Percentiles rank a stretch among this genome's conserved stretches.
phyloP scores from a whole-genome alignment of 768 basidiomycete species.

The Flagelloscypha sp. region DNA sequence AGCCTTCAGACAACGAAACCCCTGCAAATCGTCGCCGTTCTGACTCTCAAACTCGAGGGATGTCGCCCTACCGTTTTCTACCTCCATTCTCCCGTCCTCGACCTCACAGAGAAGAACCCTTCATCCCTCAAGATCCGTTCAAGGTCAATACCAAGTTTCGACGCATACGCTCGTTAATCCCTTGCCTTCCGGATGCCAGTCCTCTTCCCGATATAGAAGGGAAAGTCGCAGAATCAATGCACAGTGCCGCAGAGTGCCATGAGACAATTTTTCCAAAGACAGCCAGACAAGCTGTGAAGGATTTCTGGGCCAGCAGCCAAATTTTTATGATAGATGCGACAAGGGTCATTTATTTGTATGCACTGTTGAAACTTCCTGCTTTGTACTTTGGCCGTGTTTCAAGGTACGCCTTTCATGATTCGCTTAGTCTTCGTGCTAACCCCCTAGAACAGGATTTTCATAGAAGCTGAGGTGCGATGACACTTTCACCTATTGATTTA shows the following conservation, averaged over 20 bases:
- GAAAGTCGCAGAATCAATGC: background rate
- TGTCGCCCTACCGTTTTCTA: conserved; percentile 40
- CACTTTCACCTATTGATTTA: no score
- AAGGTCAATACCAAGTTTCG: conserved; percentile 20
- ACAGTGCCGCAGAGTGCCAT: conserved; percentile 1
- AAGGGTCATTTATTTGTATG: conserved; percentile 24
- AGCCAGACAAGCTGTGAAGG: no score
- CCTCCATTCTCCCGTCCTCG: conserved; percentile 39
- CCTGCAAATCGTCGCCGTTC: background rate
- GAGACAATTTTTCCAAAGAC: no score
- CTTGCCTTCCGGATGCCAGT: conserved; percentile 12
- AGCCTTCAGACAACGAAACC: background rate
- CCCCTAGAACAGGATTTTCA: no score
- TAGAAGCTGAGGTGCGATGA: no score
- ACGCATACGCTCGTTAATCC: conserved; percentile 3
- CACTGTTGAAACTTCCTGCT: conserved; percentile 63
- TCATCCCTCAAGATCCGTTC: conserved; percentile 51
- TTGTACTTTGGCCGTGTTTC: conserved; percentile 76
- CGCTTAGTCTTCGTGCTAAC: no score
- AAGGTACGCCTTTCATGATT: no score
- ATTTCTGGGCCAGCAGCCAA: background rate
- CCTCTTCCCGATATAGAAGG: conserved; percentile 3
- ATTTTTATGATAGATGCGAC: background rate
- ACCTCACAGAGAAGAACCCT: conserved; percentile 40
- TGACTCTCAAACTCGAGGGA: conserved; percentile 15